A percentile compares a stretch with the other conserved stretches of the same genome.
phyloP scores from a whole-genome alignment of 2,329 filamentous ascomycete species.

The Fusarium austroafricanum region DNA sequence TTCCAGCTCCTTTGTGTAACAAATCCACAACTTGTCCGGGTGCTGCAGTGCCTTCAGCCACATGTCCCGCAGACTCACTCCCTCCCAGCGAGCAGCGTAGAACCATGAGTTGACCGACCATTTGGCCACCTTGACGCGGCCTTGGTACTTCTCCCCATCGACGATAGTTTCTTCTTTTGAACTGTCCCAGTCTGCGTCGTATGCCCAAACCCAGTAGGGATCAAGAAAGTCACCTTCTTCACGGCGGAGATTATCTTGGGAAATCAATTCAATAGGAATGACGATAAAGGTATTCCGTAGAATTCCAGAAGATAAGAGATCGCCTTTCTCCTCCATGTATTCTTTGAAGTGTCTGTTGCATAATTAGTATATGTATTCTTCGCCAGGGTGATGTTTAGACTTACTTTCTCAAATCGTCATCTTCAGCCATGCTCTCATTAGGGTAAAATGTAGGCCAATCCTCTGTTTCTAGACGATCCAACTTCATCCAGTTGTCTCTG shows the following conservation, averaged over 20 bases:
- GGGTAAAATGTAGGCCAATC: slow-evolving; percentile 27
- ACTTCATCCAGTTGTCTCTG: too few relatives aligned
- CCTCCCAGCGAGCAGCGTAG: slow-evolving; percentile 37
- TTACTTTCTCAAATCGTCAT: slow-evolving; percentile 21
- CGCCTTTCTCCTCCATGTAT: neutral
- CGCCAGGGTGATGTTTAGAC: neutral
- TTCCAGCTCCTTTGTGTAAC: slow-evolving; percentile 19
- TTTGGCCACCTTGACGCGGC: slow-evolving; percentile 21
- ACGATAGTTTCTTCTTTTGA: slow-evolving; percentile 6
- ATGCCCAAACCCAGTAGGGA: slow-evolving; percentile 39
- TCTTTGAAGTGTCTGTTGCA: slow-evolving; percentile 28
- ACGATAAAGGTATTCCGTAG: slow-evolving; percentile 30
- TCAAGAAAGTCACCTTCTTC: neutral
- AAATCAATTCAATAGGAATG: slow-evolving; percentile 18
- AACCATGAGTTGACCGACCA: slow-evolving; percentile 33
- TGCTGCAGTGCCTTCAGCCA: slow-evolving; percentile 36
- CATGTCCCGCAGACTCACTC: slow-evolving; percentile 28
- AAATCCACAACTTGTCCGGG: slow-evolving; percentile 27
- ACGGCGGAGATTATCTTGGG: neutral
- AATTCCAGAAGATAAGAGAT: slow-evolving; percentile 11
- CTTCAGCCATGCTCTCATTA: slow-evolving; percentile 12
- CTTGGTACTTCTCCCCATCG: slow-evolving; percentile 27
- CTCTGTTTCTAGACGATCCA: too few relatives aligned
- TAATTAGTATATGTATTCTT: slow-evolving; percentile 3
- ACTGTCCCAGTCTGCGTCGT: slow-evolving; percentile 36